Evolutionary conservation across 2,329 filamentous ascomycete genomes (phyloP), one percentile per base, ranked within the genome.

Genomic region (Coccinonectria pachysandricola): DNA sequence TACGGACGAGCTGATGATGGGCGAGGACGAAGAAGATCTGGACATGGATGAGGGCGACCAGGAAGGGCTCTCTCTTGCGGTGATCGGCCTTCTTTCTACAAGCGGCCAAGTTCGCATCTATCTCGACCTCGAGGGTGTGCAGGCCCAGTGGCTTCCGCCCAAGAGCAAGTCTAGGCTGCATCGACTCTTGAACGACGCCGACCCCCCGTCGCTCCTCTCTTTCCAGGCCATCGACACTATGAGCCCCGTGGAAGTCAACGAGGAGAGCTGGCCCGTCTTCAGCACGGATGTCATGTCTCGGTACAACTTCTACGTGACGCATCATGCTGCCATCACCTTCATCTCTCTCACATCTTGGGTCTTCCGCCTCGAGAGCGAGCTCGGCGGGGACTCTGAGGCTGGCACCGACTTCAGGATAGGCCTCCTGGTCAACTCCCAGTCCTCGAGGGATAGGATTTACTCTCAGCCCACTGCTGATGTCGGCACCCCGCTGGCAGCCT

Each of bases 61-160:
- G 32, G 69, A 74, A 36, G 74, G 74, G 4, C 51, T 77, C 11
- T 79, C 74, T 2, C 52, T 78, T 14, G 60, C 68, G 4, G 56
- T 77, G 16, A 46, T 79, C 23, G 77, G 73, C 42, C 50, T 78
- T 7, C 55, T 78, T 2, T 71, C 71, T 2, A 69, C 65, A 3
- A 75, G 68, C 38, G 74, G 74, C 4, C 70, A 71, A 42, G 56
- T 77, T 30, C 64, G 71, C 21, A 57, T 79, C 19, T 77, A 72
- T 39, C 56, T 79, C 8, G 74, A 79, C 39, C 41, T 74, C 3
- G 65, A 75, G 7, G 71, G 71, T 2, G 62, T 77, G 10, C 67
- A 78, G 45, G 74, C 74, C n/a, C 68, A 76, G 44, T 79, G 74
- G 74, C 54, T 79, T 12, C 71, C 71, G 1, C 68, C 70, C 6